Base-by-base conservation (phyloP, 257 asterid species). In the Primulina huaijiensis region DNA sequence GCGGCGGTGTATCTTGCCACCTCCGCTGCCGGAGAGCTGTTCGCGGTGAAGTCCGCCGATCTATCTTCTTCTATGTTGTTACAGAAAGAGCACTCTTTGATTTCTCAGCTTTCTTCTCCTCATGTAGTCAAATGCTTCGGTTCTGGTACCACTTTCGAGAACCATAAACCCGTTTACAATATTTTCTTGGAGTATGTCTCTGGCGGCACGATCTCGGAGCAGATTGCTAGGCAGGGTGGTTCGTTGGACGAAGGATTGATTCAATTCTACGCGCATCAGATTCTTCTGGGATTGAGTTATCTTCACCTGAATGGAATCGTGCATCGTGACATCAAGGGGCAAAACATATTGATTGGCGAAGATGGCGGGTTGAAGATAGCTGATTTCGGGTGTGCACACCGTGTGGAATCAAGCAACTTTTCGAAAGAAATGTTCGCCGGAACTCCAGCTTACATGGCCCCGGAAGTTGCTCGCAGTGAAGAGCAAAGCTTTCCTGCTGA, bases 371-470 rank as follows among this genome's bases (percentile, higher is more conserved):
- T 81, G n/a, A 90, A 86, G 73, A 87, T 93, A 55, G 92, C 89
- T 0, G 99, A 93, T 70, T 85, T 93, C 35, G 99, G 96, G 3
- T 90, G 99, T 33, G 94, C 91, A 5, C 81, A 72, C 58, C 29
- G 34, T 58, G 68, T 65, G 2, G 79, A 14, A 23, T 70, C 68
- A 66, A 74, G 59, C 50, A 72, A 50, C 6, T 67, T 30, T 21
- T 40, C 60, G 1, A 8, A 67, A 5, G 8, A 74, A 0, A 72
- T n/a, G 0, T 74, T 90, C 67, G 75, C 91, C 33, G 97, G 99
- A 0, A 93, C 96, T 56, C 99, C 97, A 69, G 82, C 87, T 58
- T 90, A 84, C 68, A 93, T 90, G 99, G 86, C 96, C 29, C 97
- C 97, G 34, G 99, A 93, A 80, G 96, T 85, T 17, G 90, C 95